Conservation (phyloP, 1,284 basidiomycete genomes). For the Inonotus hispidus region DNA sequence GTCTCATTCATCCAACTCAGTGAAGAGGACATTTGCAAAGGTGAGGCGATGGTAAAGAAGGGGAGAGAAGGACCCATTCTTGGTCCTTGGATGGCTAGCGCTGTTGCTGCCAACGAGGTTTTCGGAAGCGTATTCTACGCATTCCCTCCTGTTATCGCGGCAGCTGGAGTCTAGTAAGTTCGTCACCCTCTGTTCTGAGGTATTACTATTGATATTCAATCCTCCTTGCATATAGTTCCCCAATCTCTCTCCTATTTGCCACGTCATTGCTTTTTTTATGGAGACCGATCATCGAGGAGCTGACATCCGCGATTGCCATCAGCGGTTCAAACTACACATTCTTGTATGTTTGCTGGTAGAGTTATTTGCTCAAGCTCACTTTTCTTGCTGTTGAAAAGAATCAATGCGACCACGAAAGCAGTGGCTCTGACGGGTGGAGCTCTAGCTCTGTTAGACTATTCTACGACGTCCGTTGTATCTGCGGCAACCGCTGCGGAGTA, state of each 20-base stretch:
- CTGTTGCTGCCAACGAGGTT: slow-evolving; percentile 63
- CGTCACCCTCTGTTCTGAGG: not conserved
- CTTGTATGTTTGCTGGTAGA: slow-evolving; percentile 33
- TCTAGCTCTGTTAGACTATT: slow-evolving; percentile 58
- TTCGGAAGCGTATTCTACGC: slow-evolving; percentile 69
- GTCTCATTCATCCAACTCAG: slow-evolving; percentile 40
- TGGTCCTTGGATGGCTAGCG: slow-evolving; percentile 53
- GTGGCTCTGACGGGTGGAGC: slow-evolving; percentile 57
- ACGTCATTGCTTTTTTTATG: slow-evolving; percentile 57
- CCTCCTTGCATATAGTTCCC: slow-evolving; percentile 42
- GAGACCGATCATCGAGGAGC: slow-evolving; percentile 66
- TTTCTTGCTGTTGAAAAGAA: slow-evolving; percentile 29
- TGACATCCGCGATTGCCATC: slow-evolving; percentile 59
- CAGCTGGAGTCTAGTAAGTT: slow-evolving; percentile 51
- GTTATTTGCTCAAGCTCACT: not conserved
- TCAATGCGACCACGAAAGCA: slow-evolving; percentile 57
- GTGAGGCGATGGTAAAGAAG: slow-evolving; percentile 32
- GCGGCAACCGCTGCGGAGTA: slow-evolving; percentile 65
- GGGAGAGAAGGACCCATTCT: slow-evolving; percentile 35
- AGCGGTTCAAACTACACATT: slow-evolving; percentile 68
- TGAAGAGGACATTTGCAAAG: slow-evolving; percentile 29
- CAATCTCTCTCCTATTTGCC: slow-evolving; percentile 57
- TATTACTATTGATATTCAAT: not conserved
- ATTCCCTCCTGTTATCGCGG: slow-evolving; percentile 56
- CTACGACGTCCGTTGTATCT: slow-evolving; percentile 61